phyloP scores from a whole-genome alignment of 352 stramenopile genomes.

The Phytophthora ramorum region DNA sequence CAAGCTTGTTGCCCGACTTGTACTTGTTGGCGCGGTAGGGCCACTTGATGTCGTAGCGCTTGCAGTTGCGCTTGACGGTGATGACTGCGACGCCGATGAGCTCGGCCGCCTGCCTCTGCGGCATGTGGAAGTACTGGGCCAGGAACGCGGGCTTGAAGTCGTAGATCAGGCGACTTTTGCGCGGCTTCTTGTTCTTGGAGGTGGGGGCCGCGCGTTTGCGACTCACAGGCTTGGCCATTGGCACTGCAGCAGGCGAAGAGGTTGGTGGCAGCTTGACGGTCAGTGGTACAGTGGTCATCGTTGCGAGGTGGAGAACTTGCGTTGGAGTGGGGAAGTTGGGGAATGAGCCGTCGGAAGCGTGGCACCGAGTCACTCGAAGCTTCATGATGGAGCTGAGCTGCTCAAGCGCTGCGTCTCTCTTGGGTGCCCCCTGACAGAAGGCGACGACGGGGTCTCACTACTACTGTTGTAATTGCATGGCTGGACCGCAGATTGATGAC shows the following conservation, averaged over 20 bases:
- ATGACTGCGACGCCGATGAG: slow-evolving; percentile 41
- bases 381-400: slow-evolving; percentile 7
- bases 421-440: slow-evolving; percentile 10
- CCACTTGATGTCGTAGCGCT: slow-evolving; percentile 39
- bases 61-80: slow-evolving; percentile 53
- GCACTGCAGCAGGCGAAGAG: background rate
- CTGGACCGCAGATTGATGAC: slow-evolving; percentile 39
- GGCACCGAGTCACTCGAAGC: background rate
- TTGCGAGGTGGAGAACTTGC: slow-evolving; percentile 12
- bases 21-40: slow-evolving; percentile 46
- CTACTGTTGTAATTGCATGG: slow-evolving; percentile 20
- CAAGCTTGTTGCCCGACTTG: slow-evolving; percentile 2
- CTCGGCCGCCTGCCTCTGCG: slow-evolving; percentile 45
- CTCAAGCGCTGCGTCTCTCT: slow-evolving; percentile 23
- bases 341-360: slow-evolving; percentile 41
- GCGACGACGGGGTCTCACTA: slow-evolving; percentile 37
- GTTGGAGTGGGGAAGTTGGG: slow-evolving; percentile 31
- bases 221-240: background rate
- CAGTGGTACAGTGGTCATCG: slow-evolving; percentile 8
- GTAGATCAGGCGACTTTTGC: slow-evolving; percentile 57
- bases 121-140: slow-evolving; percentile 54
- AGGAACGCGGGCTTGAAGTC: slow-evolving; percentile 50
- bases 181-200: slow-evolving; percentile 26
- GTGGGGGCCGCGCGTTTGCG: slow-evolving; percentile 16
- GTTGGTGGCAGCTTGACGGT: background rate